Conservation (phyloP, 2,329 filamentous ascomycete genomes). For the Teratosphaeria viscida region DNA sequence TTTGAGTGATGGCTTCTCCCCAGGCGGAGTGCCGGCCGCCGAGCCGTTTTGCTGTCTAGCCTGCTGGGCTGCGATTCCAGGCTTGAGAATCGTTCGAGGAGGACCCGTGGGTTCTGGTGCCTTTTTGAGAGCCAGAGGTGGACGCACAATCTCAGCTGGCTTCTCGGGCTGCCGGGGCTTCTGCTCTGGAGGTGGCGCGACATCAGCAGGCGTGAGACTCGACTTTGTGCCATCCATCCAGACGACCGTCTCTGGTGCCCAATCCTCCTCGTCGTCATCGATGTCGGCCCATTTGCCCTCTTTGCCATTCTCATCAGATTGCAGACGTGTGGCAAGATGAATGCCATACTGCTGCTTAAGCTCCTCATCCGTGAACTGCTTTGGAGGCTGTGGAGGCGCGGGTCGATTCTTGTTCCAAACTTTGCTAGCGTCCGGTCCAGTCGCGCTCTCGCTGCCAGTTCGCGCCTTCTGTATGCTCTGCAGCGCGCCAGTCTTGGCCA, state of each 20-base stretch:
- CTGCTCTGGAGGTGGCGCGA: conserved; percentile 8
- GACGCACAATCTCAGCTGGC: conserved; percentile 17
- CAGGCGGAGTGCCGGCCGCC: conserved; percentile 48
- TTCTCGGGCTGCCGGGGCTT: conserved; percentile 9
- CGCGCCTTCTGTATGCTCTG: conserved; percentile 36
- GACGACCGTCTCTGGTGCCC: conserved; percentile 73
- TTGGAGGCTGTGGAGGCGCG: conserved; percentile 57
- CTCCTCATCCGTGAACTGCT: conserved; percentile 79
- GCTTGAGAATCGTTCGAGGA: conserved; percentile 41
- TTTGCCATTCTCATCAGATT: conserved; percentile 62
- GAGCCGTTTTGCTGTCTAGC: conserved; percentile 24
- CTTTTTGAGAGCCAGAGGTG: conserved; percentile 24
- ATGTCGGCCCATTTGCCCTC: conserved; percentile 85
- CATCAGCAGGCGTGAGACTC: conserved; percentile 51
- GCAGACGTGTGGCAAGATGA: conserved; percentile 68
- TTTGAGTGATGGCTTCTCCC: conserved; percentile 56
- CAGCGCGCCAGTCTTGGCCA: conserved; percentile 60
- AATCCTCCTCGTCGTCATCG: conserved; percentile 79
- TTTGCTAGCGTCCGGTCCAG: conserved; percentile 57
- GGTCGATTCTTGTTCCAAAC: conserved; percentile 87
- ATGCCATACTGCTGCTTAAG: conserved; percentile 75
- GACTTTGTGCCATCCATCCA: conserved; percentile 86
- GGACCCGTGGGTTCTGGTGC: conserved; percentile 25
- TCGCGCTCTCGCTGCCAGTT: conserved; percentile 23
- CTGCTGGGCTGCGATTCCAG: conserved; percentile 30